Evolutionary conservation across 306 rosid genomes (phyloP).

Genomic region (Cucurbita ficifolia): DNA sequence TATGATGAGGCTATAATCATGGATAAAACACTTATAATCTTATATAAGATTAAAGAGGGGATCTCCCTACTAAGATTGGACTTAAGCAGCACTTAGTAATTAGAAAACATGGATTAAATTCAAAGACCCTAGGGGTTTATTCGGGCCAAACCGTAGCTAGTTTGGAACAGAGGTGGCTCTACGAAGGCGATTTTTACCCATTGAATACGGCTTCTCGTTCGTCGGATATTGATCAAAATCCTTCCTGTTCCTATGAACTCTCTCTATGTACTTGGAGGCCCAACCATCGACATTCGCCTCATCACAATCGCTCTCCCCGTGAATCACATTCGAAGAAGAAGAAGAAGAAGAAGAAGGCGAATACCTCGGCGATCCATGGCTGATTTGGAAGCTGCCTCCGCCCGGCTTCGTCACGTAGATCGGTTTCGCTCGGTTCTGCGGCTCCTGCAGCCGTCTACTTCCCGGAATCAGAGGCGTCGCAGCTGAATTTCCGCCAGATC

Average conservation of each 20-base stretch:
- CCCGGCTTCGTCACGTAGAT: slow-evolving; percentile 23
- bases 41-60: not conserved
- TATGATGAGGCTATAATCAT: no score
- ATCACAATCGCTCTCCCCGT: slow-evolving; percentile 20
- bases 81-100: not conserved
- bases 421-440: slow-evolving; percentile 23
- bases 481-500: not conserved
- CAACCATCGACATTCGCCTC: slow-evolving; percentile 39
- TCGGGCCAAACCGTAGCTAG: not conserved
- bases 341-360: not conserved
- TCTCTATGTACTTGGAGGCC: slow-evolving; percentile 41
- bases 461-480: not conserved
- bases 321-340: slow-evolving; percentile 9
- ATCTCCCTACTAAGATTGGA: no score
- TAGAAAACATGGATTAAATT: not conserved
- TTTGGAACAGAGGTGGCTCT: not conserved
- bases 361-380: slow-evolving; percentile 7
- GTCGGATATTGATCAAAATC: slow-evolving; percentile 8
- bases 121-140: not conserved
- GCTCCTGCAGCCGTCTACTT: slow-evolving; percentile 26
- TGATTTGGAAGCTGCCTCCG: not conserved
- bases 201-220: not conserved
- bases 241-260: slow-evolving; percentile 30
- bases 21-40: not conserved
- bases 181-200: not conserved